Evolutionary conservation across 169 alveolate species (phyloP), one percentile per base, ranked within the genome.

Genomic region (Besnoitia besnoiti): DNA sequence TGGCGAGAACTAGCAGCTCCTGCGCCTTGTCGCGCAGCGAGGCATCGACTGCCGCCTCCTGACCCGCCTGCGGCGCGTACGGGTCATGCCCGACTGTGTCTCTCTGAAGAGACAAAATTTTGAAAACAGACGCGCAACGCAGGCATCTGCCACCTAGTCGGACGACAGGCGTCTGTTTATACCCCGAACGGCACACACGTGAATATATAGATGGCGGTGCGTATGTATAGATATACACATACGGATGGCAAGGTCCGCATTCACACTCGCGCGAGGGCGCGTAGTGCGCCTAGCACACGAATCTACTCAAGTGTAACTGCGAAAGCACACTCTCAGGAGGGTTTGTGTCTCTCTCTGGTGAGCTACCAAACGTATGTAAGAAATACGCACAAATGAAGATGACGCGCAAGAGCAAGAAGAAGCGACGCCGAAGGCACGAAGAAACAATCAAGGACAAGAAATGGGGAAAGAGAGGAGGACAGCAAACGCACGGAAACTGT

Each of bases 1-100:
- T 16, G 8, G 90, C 90, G n/a, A 82, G 90, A 24, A 49, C 47
- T 39, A 82, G 75, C 33, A 82, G 62, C 33, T 82, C 90, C 10
- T 82, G 30, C 49, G 76, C 90, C 75, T 82, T 82, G 47, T 82
- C 90, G 12, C 42, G 8, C 75, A 82, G 46, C n/a, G 75, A 2
- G 10, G 87, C 59, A 40, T 77, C 87, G 12, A 39, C 75, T 1
- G 40, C 47, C 47, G n/a, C 44, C 21, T 33, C 62, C 47, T 47
- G 51, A 55, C 30, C 67, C 67, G n/a, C n/a, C 24, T 30, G 24
- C 7, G 90, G 90, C 37, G 90, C 90, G n/a, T 82, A 82, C 42
- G 90, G 90, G n/a, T 82, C 90, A 33, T 82, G 47, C 39, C 90
- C 90, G 16, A 82, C 90, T 44, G 76, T 47, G 46, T 82, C 90